Conservation (phyloP, 495 filamentous ascomycete species). For the Penicillium pulvis region DNA sequence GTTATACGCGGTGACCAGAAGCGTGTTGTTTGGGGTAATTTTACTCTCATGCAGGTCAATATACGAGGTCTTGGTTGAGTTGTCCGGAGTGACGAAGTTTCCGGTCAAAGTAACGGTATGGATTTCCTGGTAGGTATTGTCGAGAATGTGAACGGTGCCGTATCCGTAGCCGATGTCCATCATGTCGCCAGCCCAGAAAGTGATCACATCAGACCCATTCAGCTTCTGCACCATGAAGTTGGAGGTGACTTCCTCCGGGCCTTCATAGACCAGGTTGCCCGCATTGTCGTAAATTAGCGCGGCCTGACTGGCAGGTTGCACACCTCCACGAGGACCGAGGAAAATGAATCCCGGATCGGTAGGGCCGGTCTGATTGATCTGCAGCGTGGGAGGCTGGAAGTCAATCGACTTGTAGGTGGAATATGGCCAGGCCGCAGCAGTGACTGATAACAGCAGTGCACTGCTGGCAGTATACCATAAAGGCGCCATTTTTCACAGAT, state of each 20-base stretch:
- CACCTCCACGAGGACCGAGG: constrained; percentile 19
- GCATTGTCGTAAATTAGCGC: constrained; percentile 32
- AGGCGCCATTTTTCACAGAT: constrained; percentile 12
- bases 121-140: constrained; percentile 48
- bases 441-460: constrained; percentile 30
- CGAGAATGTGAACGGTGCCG: constrained; percentile 39
- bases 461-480: constrained; percentile 27
- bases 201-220: constrained; percentile 28
- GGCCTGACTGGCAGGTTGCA: constrained; percentile 14
- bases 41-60: constrained; percentile 47
- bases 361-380: constrained; percentile 31
- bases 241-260: constrained; percentile 15
- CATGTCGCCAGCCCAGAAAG: constrained; percentile 33
- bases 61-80: constrained; percentile 22
- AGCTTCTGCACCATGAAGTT: constrained; percentile 27
- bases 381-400: constrained; percentile 25
- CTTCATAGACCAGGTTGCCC: constrained; percentile 31
- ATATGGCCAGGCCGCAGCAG: constrained; percentile 25
- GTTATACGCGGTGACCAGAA: constrained; percentile 54
- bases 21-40: constrained; percentile 47
- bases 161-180: constrained; percentile 28
- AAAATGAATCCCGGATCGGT: constrained; percentile 31
- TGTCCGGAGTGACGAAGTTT: constrained; percentile 25
- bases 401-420: constrained; percentile 23
- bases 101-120: constrained; percentile 25